Percentiles rank a stretch among this genome's conserved stretches.
Evolutionary conservation across 495 filamentous ascomycete species (phyloP).

Genomic region (Xylaria grammica): DNA sequence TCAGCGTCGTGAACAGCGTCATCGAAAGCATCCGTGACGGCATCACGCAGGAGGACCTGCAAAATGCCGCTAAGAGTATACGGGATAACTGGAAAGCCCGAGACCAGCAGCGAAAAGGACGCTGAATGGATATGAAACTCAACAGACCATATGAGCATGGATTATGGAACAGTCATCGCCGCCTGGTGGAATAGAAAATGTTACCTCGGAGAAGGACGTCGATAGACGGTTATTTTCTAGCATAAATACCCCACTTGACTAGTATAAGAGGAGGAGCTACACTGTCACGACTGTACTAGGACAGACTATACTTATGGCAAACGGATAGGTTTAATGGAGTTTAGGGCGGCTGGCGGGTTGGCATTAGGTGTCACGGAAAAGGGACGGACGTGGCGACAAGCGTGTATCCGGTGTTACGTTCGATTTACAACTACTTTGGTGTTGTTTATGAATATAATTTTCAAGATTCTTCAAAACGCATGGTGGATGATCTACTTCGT

Average conservation of each 20-base stretch:
- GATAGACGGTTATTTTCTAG: background rate
- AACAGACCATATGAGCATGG: too few relatives aligned
- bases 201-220: background rate
- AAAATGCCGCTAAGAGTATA: constrained; percentile 66
- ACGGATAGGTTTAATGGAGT: constrained; percentile 15
- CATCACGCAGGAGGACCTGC: constrained; percentile 57
- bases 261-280: background rate
- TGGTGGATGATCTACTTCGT: too few relatives aligned
- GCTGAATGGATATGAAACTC: background rate
- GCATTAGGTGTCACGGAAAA: background rate
- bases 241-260: background rate
- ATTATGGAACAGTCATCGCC: too few relatives aligned
- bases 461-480: background rate
- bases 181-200: too few relatives aligned
- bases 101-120: constrained; percentile 31
- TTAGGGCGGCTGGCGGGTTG: constrained; percentile 11
- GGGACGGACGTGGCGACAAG: background rate
- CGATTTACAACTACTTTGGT: background rate
- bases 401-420: background rate
- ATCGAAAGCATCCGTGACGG: constrained; percentile 80
- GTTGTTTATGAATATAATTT: background rate
- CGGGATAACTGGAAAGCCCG: constrained; percentile 73
- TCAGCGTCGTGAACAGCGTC: constrained; percentile 69
- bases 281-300: background rate
- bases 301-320: background rate